Conservation (phyloP, 257 asterid species). For the Leptodermis oblonga region DNA sequence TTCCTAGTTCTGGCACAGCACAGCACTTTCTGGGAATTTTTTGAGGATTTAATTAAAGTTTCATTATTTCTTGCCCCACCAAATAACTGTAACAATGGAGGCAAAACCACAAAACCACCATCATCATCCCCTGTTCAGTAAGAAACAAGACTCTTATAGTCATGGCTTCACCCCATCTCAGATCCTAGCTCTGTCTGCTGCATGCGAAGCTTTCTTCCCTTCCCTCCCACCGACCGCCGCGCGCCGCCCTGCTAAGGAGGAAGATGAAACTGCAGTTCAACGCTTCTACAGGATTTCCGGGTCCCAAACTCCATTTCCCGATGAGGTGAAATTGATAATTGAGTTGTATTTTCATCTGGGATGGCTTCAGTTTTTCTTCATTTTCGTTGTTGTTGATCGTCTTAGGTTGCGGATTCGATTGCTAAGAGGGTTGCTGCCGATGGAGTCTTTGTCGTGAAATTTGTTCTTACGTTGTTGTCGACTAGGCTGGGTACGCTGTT, state of each 20-base stretch:
- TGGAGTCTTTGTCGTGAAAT: conserved; percentile 41
- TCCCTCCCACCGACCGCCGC: conserved; percentile 29
- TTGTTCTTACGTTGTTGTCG: conserved; percentile 49
- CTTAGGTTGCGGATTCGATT: conserved; percentile 68
- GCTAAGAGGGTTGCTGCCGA: conserved; percentile 43
- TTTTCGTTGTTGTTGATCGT: not conserved
- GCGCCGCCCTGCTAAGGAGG: not conserved
- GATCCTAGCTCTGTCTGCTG: conserved; percentile 59
- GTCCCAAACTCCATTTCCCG: conserved; percentile 39
- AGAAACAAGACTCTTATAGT: conserved; percentile 36
- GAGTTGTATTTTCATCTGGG: not conserved
- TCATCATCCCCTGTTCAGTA: conserved; percentile 39
- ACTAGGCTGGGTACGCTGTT: conserved; percentile 73
- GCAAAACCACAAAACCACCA: conserved; percentile 4
- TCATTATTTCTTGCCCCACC: not conserved
- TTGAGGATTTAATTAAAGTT: conserved; percentile 2
- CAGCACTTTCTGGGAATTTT: not conserved
- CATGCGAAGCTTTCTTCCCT: conserved; percentile 71
- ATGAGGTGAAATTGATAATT: conserved; percentile 39
- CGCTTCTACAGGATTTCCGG: conserved; percentile 42
- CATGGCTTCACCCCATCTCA: conserved; percentile 81
- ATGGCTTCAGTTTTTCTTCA: not conserved
- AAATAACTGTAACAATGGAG: conserved; percentile 10
- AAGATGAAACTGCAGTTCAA: conserved; percentile 10
- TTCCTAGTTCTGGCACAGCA: not conserved